Base-by-base conservation (phyloP, 148 eudicot species). In the Nepenthes gracilis region DNA sequence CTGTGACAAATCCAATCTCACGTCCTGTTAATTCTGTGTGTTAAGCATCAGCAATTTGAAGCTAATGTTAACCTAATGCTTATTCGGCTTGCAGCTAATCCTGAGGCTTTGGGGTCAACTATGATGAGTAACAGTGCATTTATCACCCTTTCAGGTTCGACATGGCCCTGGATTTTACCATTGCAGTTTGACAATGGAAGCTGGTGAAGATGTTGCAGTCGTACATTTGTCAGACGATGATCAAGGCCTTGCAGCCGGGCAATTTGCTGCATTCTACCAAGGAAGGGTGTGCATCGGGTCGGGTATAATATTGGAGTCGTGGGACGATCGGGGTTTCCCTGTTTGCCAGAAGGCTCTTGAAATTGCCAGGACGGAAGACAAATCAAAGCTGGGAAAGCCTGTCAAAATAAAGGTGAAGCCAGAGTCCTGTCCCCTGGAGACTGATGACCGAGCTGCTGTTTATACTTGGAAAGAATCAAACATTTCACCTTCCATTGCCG, bases 231-330 rank as follows among this genome's bases (percentile, higher is more conserved):
- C 83, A 23, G 86, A 79, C 60, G 99, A 94, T 55, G 97, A 94
- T 80, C 99, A 94, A 70, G 99, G 99, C 57, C 77, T 94, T 62
- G 95, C 99, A 63, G 95, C 99, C 3, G 99, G 99, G 36, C 99
- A 94, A 67, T 94, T 83, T 74, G 84, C 92, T 13, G 99, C 97
- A 40, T 94, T 94, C 77, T 94, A 94, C 73, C 71, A 79, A 56
- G 86, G 64, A 60, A 72, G 57, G 13, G 50, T 66, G 5, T 94
- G 95, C 75, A 76, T 89, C 33, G 99, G 99, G 59, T 89, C 99
- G 43, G 99, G 99, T 33, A 77, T 94, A 59, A 89, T 94, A 50
- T 74, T 94, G 48, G 92, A 89, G 67, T 83, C 92, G 13, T 84
- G 92, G 87, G 95, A 89, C 55, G 87, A 86, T 58, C 73, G 75